These are phyloP conservation scores for Neonothopanus nambi DNA, from an alignment of 1,284 basidiomycete genomes.

Conservation along the genomic window DNA sequence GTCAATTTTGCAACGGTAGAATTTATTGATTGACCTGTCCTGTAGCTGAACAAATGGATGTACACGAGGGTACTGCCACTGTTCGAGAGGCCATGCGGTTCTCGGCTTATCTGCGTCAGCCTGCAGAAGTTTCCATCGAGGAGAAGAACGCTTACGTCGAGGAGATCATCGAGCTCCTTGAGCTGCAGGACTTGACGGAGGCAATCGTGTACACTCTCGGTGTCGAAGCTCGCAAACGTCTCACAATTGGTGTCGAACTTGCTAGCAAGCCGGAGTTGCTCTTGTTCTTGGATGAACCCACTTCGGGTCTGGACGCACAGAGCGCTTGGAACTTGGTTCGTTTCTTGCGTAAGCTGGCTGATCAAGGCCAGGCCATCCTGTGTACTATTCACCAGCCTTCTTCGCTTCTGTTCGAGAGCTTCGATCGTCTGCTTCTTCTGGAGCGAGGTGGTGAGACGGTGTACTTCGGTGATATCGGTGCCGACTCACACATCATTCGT, in stretches of 20 bases:
- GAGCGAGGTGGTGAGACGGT: conserved; percentile 71
- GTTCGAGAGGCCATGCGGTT: conserved; percentile 91
- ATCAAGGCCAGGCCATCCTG: conserved; percentile 81
- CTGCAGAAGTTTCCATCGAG: conserved; percentile 62
- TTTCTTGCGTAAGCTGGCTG: conserved; percentile 82
- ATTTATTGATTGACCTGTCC: conserved; percentile 29
- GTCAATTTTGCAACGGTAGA: conserved; percentile 28
- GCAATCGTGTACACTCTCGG: conserved; percentile 62
- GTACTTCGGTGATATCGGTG: conserved; percentile 80
- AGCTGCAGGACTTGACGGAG: conserved; percentile 64
- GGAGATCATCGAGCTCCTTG: conserved; percentile 72
- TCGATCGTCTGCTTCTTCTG: conserved; percentile 71
- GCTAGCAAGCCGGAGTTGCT: conserved; percentile 83
- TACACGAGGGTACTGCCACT: conserved; percentile 82
- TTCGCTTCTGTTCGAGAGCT: conserved; percentile 68
- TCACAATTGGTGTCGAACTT: conserved; percentile 88
- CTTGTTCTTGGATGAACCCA: conserved; percentile 71
- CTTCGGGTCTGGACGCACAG: conserved; percentile 75
- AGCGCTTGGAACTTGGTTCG: conserved; percentile 47
- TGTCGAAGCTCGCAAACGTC: conserved; percentile 83
- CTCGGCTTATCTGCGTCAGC: conserved; percentile 89
- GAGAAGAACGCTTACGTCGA: conserved; percentile 87
- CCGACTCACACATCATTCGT: conserved; percentile 59
- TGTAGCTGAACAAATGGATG: conserved; percentile 86
- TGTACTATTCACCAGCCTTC: conserved; percentile 81